A percentile compares a stretch with the other conserved stretches of the same genome.
These are phyloP conservation scores for Salisapilia sapeloensis DNA, from an alignment of 352 stramenopile species.

Conservation along the genomic window DNA sequence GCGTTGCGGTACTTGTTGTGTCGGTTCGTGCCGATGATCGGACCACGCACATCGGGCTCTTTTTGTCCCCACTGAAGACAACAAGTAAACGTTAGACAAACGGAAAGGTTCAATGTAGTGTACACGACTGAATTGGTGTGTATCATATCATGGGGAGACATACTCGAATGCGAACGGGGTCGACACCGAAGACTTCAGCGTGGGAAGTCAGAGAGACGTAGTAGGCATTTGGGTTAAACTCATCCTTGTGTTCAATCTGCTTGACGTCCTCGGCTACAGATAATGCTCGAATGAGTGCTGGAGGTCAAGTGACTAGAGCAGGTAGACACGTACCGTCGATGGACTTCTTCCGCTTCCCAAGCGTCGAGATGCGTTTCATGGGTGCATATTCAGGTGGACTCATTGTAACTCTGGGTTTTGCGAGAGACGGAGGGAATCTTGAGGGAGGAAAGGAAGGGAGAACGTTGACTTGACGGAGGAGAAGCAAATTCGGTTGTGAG, in stretches of 20 bases:
- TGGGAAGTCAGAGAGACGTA: slow-evolving; percentile 81
- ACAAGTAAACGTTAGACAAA: neutral
- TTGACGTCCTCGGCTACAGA: slow-evolving; percentile 62
- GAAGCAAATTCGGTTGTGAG: too few relatives aligned
- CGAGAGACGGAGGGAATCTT: too few relatives aligned
- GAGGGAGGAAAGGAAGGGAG: too few relatives aligned
- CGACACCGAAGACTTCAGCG: slow-evolving; percentile 72
- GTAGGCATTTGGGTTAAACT: slow-evolving; percentile 76
- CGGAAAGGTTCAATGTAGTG: neutral
- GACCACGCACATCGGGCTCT: slow-evolving; percentile 80
- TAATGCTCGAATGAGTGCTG: neutral
- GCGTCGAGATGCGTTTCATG: slow-evolving; percentile 71
- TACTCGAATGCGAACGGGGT: slow-evolving; percentile 74
- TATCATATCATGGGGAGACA: too few relatives aligned
- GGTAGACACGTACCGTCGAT: slow-evolving; percentile 34
- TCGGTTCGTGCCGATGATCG: slow-evolving; percentile 91
- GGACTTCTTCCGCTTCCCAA: slow-evolving; percentile 81
- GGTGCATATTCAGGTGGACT: too few relatives aligned
- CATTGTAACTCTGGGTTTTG: too few relatives aligned
- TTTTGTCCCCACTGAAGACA: slow-evolving; percentile 82
- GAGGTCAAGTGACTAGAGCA: neutral
- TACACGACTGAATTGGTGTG: neutral
- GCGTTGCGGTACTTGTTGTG: slow-evolving; percentile 94
- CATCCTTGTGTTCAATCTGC: slow-evolving; percentile 65
- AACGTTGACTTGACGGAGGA: too few relatives aligned